Percentiles rank a stretch among this genome's conserved stretches.
These are phyloP conservation scores for Phytophthora europaea DNA, from an alignment of 352 stramenopile species.

Conservation along the genomic window DNA sequence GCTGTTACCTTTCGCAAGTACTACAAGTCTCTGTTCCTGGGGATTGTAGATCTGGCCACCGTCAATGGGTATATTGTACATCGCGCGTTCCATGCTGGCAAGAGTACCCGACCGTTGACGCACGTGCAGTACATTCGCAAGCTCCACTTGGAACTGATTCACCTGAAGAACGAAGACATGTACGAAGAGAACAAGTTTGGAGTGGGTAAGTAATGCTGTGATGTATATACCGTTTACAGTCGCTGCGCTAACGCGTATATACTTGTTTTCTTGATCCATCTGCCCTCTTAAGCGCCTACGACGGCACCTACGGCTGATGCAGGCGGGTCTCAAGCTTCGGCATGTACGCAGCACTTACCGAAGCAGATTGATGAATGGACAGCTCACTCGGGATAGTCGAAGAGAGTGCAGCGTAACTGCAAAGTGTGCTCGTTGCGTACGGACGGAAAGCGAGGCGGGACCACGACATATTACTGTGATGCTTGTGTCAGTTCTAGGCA, in stretches of 20 bases:
- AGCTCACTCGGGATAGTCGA: neutral
- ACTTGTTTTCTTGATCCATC: neutral
- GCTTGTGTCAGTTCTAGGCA: neutral
- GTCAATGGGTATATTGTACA: slow-evolving; percentile 16
- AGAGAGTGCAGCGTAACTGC: slow-evolving; percentile 8
- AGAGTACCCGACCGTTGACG: slow-evolving; percentile 4
- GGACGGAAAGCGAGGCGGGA: slow-evolving; percentile 2
- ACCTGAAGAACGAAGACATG: slow-evolving; percentile 5
- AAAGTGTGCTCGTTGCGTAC: neutral
- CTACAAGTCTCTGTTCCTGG: slow-evolving; percentile 16
- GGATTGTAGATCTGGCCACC: slow-evolving; percentile 6
- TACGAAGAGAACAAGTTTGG: slow-evolving; percentile 5
- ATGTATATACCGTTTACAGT: neutral
- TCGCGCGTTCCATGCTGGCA: neutral
- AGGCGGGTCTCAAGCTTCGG: neutral
- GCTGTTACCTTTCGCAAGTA: slow-evolving; percentile 10
- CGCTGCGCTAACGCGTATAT: neutral
- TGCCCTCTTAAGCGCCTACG: neutral
- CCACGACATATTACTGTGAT: slow-evolving; percentile 13
- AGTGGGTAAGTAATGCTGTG: neutral
- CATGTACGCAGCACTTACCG: neutral
- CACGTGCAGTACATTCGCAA: slow-evolving; percentile 9
- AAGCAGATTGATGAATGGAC: slow-evolving; percentile 9
- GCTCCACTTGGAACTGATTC: slow-evolving; percentile 3
- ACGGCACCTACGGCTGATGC: neutral